Conservation (phyloP, 139 green algal species). For the Tetratostichococcus sp. region DNA sequence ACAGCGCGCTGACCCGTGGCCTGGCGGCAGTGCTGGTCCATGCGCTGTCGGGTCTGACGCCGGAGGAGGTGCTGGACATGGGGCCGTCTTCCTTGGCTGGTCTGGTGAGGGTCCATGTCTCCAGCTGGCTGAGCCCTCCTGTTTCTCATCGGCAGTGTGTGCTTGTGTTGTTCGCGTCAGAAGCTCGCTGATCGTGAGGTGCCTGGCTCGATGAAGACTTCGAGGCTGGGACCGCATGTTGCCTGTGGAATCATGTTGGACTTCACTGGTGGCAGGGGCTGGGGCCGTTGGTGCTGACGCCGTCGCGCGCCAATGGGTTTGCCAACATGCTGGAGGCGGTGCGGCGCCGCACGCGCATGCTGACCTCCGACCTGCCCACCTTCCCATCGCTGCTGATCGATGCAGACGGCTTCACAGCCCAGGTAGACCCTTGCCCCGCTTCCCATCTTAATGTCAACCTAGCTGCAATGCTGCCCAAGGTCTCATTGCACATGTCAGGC, state of each 20-base stretch:
- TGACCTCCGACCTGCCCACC: slow-evolving; percentile 43
- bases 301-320: slow-evolving; percentile 72
- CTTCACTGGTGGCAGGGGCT: slow-evolving; percentile 29
- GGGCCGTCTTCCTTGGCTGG: slow-evolving; percentile 19
- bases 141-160: background rate
- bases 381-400: slow-evolving; percentile 91
- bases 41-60: slow-evolving; percentile 56
- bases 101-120: background rate
- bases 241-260: too few relatives aligned
- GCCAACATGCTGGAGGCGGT: slow-evolving; percentile 82
- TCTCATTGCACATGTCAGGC: too few relatives aligned
- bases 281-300: slow-evolving; percentile 41
- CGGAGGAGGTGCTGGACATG: slow-evolving; percentile 56
- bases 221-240: too few relatives aligned
- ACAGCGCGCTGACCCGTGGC: slow-evolving; percentile 74
- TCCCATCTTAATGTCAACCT: too few relatives aligned
- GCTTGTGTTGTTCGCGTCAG: too few relatives aligned
- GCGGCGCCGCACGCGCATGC: slow-evolving; percentile 46
- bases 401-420: slow-evolving; percentile 11
- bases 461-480: too few relatives aligned
- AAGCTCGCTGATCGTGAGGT: too few relatives aligned
- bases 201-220: too few relatives aligned
- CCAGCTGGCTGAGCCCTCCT: background rate
- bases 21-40: slow-evolving; percentile 62
- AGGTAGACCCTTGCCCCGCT: slow-evolving; percentile 33